phyloP scores from a whole-genome alignment of 169 alveolate species.

The Eimeria acervulina region DNA sequence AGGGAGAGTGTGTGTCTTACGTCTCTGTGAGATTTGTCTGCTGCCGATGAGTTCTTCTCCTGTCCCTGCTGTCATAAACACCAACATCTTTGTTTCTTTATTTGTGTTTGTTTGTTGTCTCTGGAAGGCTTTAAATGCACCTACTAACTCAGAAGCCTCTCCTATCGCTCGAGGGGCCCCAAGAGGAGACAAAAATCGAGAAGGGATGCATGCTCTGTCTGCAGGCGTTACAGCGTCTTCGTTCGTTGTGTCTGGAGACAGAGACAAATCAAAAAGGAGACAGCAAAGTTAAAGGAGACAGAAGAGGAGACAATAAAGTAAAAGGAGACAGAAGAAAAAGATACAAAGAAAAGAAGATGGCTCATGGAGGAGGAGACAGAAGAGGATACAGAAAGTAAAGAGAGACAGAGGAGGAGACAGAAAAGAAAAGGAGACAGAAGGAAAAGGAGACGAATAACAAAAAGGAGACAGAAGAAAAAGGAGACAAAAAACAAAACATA shows the following conservation, averaged over 20 bases:
- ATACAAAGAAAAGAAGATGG: not conserved
- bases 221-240: constrained; percentile 16
- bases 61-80: constrained; percentile 39
- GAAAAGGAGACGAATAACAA: not conserved
- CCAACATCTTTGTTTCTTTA: not conserved
- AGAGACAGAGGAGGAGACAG: no score
- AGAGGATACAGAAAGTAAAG: not conserved
- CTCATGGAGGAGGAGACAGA: not conserved
- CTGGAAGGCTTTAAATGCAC: not conserved
- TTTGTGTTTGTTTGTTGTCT: not conserved
- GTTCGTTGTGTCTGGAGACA: not conserved
- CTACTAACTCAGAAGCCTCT: constrained; percentile 1
- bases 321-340: not conserved
- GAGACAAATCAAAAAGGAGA: not conserved
- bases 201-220: not conserved
- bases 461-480: not conserved
- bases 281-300: not conserved
- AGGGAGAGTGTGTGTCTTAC: not conserved
- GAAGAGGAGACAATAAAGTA: not conserved
- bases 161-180: constrained; percentile 7
- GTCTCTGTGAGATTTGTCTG: constrained; percentile 32
- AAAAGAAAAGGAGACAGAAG: not conserved
- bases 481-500: not conserved
- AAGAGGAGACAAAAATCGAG: not conserved
- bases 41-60: constrained; percentile 21